These are phyloP conservation scores for Bremia lactucae DNA, from an alignment of 352 stramenopile species.

Conservation along the genomic window DNA sequence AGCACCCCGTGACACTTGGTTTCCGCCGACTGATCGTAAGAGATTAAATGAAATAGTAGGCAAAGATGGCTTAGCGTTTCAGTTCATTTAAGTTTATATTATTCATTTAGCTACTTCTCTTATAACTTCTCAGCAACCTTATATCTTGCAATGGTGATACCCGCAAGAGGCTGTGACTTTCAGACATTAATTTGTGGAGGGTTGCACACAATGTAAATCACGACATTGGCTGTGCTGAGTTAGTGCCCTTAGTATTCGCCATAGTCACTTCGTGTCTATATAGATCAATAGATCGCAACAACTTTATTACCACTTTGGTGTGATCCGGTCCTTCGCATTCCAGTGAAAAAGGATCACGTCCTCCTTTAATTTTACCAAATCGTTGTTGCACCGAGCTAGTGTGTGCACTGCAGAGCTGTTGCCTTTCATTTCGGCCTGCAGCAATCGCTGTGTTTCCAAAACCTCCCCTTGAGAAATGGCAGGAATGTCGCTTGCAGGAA, in stretches of 20 bases:
- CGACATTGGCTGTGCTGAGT: no score
- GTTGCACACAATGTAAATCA: no score
- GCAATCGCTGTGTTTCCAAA: constrained; percentile 47
- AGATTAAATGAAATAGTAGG: background rate
- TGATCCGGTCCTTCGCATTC: constrained; percentile 64
- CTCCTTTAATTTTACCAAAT: constrained; percentile 78
- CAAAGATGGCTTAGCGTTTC: background rate
- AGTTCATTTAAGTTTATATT: constrained; percentile 25
- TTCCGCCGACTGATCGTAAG: constrained; percentile 24
- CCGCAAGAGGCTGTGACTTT: no score
- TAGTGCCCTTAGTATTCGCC: background rate
- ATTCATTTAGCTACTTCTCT: constrained; percentile 17
- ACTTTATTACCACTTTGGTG: constrained; percentile 25
- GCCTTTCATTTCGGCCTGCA: constrained; percentile 59
- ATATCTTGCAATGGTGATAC: no score
- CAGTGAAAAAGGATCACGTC: constrained; percentile 81
- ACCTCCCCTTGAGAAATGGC: constrained; percentile 67
- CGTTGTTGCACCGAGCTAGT: constrained; percentile 62
- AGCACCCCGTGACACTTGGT: constrained; percentile 26
- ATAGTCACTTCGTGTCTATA: constrained; percentile 8
- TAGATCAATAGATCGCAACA: no score
- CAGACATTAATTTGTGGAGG: no score
- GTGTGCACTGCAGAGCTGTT: constrained; percentile 65
- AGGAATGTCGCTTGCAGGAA: constrained; percentile 61
- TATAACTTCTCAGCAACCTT: constrained; percentile 1